Evolutionary conservation across 2,329 filamentous ascomycete species (phyloP).

Genomic region (Zymoseptoria tritici): DNA sequence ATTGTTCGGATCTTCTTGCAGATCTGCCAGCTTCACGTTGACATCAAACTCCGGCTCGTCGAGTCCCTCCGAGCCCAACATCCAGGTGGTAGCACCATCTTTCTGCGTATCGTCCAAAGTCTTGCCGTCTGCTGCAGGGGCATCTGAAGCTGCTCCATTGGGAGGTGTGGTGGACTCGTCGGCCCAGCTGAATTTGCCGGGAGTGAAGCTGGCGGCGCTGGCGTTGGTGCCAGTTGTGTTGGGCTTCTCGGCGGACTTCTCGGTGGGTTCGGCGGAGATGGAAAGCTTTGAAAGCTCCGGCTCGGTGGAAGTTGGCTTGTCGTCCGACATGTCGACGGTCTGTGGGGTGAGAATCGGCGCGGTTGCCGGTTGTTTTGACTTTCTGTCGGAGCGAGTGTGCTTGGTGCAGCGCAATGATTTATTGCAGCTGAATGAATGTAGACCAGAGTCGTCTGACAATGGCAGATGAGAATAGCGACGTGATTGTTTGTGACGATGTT

Average conservation of each 20-base stretch:
- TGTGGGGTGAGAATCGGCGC: background rate
- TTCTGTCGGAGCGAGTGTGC: background rate
- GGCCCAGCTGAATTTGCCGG: slow-evolving; percentile 28
- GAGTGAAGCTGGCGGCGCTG: slow-evolving; percentile 7
- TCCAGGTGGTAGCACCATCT: slow-evolving; percentile 41
- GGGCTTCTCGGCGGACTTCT: slow-evolving; percentile 2
- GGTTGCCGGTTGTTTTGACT: background rate
- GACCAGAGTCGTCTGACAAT: background rate
- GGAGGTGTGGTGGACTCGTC: slow-evolving; percentile 24
- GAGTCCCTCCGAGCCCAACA: slow-evolving; percentile 38
- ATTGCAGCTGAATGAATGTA: background rate
- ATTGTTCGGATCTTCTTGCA: slow-evolving; percentile 78
- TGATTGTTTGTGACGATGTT: background rate
- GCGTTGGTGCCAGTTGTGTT: slow-evolving; percentile 15
- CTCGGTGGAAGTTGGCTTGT: slow-evolving; percentile 14
- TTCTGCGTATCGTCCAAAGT: slow-evolving; percentile 20
- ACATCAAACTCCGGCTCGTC: slow-evolving; percentile 77
- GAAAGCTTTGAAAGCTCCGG: slow-evolving; percentile 17
- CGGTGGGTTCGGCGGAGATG: slow-evolving; percentile 17
- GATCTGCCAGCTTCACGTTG: slow-evolving; percentile 82
- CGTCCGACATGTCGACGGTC: slow-evolving; percentile 13
- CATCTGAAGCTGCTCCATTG: slow-evolving; percentile 9
- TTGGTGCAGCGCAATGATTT: background rate
- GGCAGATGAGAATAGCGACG: background rate
- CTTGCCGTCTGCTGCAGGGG: slow-evolving; percentile 9